Evolutionary conservation across 352 stramenopile species (phyloP).

Genomic region (Globisporangium cylindrosporum): DNA sequence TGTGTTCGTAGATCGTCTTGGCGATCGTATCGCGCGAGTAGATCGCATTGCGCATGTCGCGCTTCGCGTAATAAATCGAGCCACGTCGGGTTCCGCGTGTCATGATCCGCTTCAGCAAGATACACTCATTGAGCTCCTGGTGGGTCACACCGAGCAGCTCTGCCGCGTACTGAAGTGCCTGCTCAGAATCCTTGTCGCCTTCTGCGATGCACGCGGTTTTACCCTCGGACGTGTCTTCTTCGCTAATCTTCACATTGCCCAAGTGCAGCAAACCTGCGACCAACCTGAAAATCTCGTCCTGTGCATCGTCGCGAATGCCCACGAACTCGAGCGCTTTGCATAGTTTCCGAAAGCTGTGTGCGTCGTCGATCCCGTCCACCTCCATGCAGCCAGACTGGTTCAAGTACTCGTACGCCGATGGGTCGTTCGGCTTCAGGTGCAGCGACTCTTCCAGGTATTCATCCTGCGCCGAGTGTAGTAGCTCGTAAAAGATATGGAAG

Average conservation of each 20-base stretch:
- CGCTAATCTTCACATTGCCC: slow-evolving; percentile 71
- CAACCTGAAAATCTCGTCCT: slow-evolving; percentile 73
- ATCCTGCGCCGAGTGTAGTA: slow-evolving; percentile 58
- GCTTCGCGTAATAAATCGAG: slow-evolving; percentile 80
- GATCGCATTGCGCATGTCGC: slow-evolving; percentile 60
- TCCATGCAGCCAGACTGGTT: slow-evolving; percentile 77
- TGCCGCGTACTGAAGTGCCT: slow-evolving; percentile 41
- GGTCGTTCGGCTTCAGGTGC: slow-evolving; percentile 50
- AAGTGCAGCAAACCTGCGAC: slow-evolving; percentile 76
- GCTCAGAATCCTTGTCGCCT: slow-evolving; percentile 44
- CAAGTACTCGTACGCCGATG: slow-evolving; percentile 66
- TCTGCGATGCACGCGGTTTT: slow-evolving; percentile 62
- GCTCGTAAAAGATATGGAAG: slow-evolving; percentile 87
- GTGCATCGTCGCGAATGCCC: slow-evolving; percentile 57
- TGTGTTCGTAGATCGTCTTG: slow-evolving; percentile 88
- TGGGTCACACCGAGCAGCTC: slow-evolving; percentile 66
- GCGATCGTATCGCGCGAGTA: slow-evolving; percentile 87
- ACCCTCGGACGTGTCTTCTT: slow-evolving; percentile 70
- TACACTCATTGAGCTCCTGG: slow-evolving; percentile 66
- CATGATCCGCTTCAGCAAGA: slow-evolving; percentile 80
- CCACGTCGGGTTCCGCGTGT: slow-evolving; percentile 68
- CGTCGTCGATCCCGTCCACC: slow-evolving; percentile 71
- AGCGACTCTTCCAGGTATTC: slow-evolving; percentile 47
- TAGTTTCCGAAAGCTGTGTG: slow-evolving; percentile 60
- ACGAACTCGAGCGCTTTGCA: slow-evolving; percentile 69